Evolutionary conservation across 176 grass and related monocot species (phyloP).

Genomic region (Pharus latifolius): DNA sequence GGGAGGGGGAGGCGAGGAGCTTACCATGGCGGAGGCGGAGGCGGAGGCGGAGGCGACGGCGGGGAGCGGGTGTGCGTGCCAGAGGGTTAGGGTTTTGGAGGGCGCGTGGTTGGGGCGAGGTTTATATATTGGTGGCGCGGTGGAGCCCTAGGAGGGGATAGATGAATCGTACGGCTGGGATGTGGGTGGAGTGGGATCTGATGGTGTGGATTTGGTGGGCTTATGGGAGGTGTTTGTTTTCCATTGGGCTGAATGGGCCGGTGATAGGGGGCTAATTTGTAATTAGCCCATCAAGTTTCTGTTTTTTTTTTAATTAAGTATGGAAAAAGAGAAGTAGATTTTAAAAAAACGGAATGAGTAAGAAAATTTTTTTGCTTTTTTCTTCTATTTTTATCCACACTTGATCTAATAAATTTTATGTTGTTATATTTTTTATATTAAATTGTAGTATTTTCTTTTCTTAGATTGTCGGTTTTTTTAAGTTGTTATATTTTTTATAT

Average conservation of each 20-base stretch:
- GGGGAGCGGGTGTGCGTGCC: neutral
- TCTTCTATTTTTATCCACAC: no score
- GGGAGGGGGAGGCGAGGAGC: neutral
- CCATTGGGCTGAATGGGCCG: neutral
- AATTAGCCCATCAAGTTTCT: no score
- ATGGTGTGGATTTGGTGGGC: neutral
- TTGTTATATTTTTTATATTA: no score
- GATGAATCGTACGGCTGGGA: constrained; percentile 9
- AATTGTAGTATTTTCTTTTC: no score
- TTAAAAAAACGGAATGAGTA: no score
- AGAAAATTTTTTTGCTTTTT: no score
- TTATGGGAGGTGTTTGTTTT: neutral
- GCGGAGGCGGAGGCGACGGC: neutral
- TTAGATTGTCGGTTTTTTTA: no score
- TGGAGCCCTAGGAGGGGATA: neutral
- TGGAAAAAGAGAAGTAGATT: no score
- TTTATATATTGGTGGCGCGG: neutral
- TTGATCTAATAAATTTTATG: no score
- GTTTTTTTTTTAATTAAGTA: no score
- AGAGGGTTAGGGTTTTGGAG: neutral
- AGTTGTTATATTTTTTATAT: no score
- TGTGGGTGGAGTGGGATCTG: neutral
- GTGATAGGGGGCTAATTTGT: no score
- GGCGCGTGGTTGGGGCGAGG: neutral
- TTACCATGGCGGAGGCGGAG: constrained; percentile 19